A percentile compares a stretch with the other conserved stretches of the same genome.
These are phyloP conservation scores for Fusarium sp. DNA, from an alignment of 2,329 filamentous ascomycete genomes.

Conservation along the genomic window DNA sequence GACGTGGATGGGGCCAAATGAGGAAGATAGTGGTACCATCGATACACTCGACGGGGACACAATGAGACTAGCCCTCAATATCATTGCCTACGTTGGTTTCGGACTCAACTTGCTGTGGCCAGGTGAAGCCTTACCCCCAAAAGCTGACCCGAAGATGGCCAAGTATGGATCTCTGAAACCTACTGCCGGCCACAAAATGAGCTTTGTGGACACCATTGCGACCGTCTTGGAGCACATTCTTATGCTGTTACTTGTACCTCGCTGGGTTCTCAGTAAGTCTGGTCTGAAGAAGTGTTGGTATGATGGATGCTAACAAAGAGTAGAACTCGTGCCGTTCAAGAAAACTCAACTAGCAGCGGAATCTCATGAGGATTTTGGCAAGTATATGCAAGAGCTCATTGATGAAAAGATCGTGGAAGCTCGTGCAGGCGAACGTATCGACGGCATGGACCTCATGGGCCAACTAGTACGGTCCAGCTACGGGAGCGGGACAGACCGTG, in stretches of 20 bases:
- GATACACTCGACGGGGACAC: conserved; percentile 71
- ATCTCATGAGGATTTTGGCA: conserved; percentile 72
- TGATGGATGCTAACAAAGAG: conserved; percentile 17
- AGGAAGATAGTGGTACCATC: conserved; percentile 59
- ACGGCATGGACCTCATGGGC: conserved; percentile 67
- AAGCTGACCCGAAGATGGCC: conserved; percentile 59
- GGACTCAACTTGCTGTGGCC: conserved; percentile 73
- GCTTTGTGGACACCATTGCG: conserved; percentile 73
- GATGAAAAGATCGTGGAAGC: conserved; percentile 67
- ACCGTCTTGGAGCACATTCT: conserved; percentile 74
- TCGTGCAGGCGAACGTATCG: conserved; percentile 52
- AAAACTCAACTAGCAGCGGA: conserved; percentile 64
- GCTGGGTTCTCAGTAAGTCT: conserved; percentile 66
- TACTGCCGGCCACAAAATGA: conserved; percentile 70
- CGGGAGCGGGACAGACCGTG: conserved; percentile 22
- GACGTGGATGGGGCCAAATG: conserved; percentile 64
- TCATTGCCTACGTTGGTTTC: conserved; percentile 78
- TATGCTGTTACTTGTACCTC: conserved; percentile 70
- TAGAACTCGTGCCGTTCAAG: conserved; percentile 64
- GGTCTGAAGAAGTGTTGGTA: not conserved
- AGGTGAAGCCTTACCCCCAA: conserved; percentile 65
- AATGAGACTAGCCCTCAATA: conserved; percentile 71
- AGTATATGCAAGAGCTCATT: conserved; percentile 78
- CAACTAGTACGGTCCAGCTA: conserved; percentile 62
- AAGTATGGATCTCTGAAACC: conserved; percentile 64